These are phyloP conservation scores for Pythium aphanidermatum DNA, from an alignment of 352 stramenopile species.

Conservation along the genomic window DNA sequence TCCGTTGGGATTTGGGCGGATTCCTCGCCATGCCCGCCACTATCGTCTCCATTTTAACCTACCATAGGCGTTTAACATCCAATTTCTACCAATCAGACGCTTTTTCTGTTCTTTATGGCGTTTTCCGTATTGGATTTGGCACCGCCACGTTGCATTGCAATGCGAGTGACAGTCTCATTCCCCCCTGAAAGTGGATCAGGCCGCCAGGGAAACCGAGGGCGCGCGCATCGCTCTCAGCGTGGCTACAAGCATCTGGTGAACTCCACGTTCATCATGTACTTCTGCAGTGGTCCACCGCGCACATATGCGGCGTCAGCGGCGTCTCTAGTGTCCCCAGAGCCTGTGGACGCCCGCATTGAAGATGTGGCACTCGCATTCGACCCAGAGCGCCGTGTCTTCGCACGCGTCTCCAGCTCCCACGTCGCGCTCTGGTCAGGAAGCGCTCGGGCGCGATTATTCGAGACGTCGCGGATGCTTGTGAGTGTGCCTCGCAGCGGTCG, in stretches of 20 bases:
- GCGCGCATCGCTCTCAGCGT: too few species aligned
- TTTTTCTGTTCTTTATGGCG: too few species aligned
- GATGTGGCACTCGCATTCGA: conserved; percentile 52
- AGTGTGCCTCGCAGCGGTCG: conserved; percentile 26
- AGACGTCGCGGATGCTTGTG: conserved; percentile 36
- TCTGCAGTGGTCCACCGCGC: conserved; percentile 62
- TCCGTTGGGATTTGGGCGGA: background rate
- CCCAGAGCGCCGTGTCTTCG: conserved; percentile 40
- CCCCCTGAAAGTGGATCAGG: too few species aligned
- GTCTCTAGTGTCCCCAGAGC: background rate
- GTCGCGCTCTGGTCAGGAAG: conserved; percentile 46
- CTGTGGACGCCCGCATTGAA: conserved; percentile 23
- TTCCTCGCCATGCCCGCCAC: too few species aligned
- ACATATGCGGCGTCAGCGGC: conserved; percentile 27
- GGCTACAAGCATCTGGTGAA: too few species aligned
- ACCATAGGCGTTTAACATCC: background rate
- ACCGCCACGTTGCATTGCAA: background rate
- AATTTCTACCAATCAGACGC: conserved; percentile 3
- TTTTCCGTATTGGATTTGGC: too few species aligned
- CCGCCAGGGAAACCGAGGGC: too few species aligned
- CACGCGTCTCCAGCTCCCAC: conserved; percentile 35
- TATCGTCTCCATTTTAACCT: conserved; percentile 2
- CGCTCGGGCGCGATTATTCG: conserved; percentile 16
- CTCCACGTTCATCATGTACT: conserved; percentile 38
- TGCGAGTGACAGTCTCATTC: too few species aligned